Conservation (phyloP, 305 asterid species). For the Coffea humblotiana region DNA sequence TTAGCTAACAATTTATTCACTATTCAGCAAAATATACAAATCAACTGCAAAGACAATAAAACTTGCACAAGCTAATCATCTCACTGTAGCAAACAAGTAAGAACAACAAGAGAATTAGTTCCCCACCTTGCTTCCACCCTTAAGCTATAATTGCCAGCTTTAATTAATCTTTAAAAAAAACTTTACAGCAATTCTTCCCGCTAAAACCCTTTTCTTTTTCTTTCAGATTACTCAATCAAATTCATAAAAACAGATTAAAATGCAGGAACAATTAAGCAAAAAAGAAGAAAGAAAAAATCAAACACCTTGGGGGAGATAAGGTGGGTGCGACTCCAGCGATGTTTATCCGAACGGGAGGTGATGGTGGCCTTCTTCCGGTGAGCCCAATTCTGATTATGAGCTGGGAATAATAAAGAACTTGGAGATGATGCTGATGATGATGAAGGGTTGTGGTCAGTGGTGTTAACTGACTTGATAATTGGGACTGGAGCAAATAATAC, state of each 20-base stretch:
- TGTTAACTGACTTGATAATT: slow-evolving; percentile 29
- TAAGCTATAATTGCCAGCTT: neutral
- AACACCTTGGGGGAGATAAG: slow-evolving; percentile 50
- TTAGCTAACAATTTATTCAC: neutral
- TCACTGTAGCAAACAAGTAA: neutral
- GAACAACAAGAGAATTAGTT: neutral
- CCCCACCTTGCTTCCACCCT: neutral
- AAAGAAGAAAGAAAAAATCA: neutral
- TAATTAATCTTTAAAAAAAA: neutral
- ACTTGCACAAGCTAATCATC: neutral
- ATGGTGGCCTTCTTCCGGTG: slow-evolving; percentile 37
- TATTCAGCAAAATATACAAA: slow-evolving; percentile 11
- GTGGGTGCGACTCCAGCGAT: slow-evolving; percentile 38
- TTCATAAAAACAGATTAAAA: neutral
- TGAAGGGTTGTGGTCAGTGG: slow-evolving; percentile 3
- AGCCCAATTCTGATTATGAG: slow-evolving; percentile 35
- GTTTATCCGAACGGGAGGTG: slow-evolving; percentile 39
- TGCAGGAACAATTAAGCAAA: neutral
- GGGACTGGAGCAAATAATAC: slow-evolving; percentile 53
- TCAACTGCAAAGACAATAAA: slow-evolving; percentile 4
- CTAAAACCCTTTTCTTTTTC: too few species aligned
- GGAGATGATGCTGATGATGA: slow-evolving; percentile 16
- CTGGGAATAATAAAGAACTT: slow-evolving; percentile 23
- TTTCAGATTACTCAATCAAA: neutral
- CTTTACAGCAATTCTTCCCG: neutral